Evolutionary conservation across 2,329 filamentous ascomycete genomes (phyloP), one percentile per base, ranked within the genome.

Genomic region (Pestalotiopsis sp.): DNA sequence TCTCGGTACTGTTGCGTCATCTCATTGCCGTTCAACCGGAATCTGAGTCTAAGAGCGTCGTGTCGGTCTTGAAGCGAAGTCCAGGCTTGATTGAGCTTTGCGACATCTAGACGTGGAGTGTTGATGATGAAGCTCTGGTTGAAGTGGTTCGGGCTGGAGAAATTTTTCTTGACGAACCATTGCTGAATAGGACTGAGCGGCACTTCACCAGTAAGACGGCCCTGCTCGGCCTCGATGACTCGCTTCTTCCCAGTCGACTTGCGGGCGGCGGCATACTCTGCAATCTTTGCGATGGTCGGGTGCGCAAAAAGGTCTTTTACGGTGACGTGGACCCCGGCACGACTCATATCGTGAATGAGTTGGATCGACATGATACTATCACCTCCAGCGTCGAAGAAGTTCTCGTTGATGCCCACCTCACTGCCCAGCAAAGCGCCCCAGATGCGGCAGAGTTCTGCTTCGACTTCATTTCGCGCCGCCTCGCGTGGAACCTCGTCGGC

Each of bases 231-330:
- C 20, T 60, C 31, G 23, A 60, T 36, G 5, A 9, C 11, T 52
- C 20, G 17, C 31, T 14, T 23, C 20, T 27, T 60, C 23, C 57
- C 25, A 14, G 57, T 27, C 11, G 57, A 14, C 25, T 60, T 38
- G 11, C 12, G 4, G 25, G 17, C 31, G 25, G 17, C 31, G 57
- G 31, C 57, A 23, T 20, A 31, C 25, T 60, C 25, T 31, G 25
- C 25, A 20, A 60, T 27, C 6, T 14, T 14, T 13, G 25, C 25
- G 7, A 60, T 23, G 13, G 57, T 60, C 4, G 25, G 57, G 7
- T 60, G 57, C n/a, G 31, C 57, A 38, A 60, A 60, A 25, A 60
- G 25, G 20, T 60, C 57, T n/a, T 60, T 60, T 7, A 60, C 57
- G 9, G 57, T 60, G 6, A 60, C 57, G 11, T 38, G 57, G 13